Evolutionary conservation across 1,284 basidiomycete species (phyloP).

Genomic region (Neolentinus lepideus): DNA sequence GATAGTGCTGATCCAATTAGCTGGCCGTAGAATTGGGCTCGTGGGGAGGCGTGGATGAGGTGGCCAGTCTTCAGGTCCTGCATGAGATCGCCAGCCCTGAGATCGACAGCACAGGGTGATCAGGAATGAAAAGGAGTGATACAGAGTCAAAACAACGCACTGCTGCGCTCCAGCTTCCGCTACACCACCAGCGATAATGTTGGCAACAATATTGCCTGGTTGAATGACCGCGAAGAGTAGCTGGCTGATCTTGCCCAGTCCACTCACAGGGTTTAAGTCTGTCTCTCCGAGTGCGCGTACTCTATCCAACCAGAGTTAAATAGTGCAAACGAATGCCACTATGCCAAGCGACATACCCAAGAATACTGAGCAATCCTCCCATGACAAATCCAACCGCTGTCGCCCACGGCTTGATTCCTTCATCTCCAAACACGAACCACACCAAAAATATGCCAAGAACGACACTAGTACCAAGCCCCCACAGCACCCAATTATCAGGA

Average conservation of each 20-base stretch:
- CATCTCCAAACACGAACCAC: conserved; percentile 81
- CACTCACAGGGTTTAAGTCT: conserved; percentile 90
- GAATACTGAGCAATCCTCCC: conserved; percentile 78
- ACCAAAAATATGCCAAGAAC: conserved; percentile 73
- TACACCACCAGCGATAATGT: conserved; percentile 94
- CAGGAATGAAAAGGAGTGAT: not conserved
- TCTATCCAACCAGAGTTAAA: conserved; percentile 29
- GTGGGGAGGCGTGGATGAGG: conserved; percentile 78
- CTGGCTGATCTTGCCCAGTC: conserved; percentile 92
- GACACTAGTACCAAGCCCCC: conserved; percentile 61
- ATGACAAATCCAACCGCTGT: conserved; percentile 80
- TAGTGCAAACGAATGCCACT: not conserved
- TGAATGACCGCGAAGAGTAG: conserved; percentile 92
- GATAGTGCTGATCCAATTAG: conserved; percentile 83
- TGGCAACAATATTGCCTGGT: conserved; percentile 91
- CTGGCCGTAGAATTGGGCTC: conserved; percentile 86
- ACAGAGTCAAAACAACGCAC: conserved; percentile 31
- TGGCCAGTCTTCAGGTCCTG: conserved; percentile 97
- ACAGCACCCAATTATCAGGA: conserved; percentile 70
- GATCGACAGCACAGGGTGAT: not conserved
- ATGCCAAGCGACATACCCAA: conserved; percentile 56
- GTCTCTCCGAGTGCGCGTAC: conserved; percentile 91
- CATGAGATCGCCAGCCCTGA: conserved; percentile 93
- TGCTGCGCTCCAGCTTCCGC: conserved; percentile 95
- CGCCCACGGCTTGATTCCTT: conserved; percentile 93